phyloP scores from a whole-genome alignment of 495 filamentous ascomycete species.

The Cudoniella acicularis region DNA sequence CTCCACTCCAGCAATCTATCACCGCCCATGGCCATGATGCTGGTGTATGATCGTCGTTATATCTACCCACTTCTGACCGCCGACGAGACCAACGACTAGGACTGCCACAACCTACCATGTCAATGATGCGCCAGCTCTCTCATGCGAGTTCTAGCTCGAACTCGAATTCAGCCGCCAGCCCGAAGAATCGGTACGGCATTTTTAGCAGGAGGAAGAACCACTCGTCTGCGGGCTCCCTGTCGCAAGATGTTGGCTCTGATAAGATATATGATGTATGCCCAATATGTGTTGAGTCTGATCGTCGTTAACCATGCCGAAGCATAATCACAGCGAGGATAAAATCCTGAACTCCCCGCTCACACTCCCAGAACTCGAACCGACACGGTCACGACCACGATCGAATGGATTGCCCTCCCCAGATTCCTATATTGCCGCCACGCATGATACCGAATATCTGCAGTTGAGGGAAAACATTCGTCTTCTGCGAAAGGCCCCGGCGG shows the following conservation, averaged over 20 bases:
- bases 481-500: constrained; percentile 24
- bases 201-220: constrained; percentile 15
- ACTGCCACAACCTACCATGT: background rate
- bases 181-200: constrained; percentile 14
- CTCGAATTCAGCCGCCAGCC: constrained; percentile 8
- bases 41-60: background rate
- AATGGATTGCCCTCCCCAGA: constrained; percentile 21
- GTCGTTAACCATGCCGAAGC: background rate
- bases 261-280: constrained; percentile 19
- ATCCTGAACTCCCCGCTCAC: constrained; percentile 5
- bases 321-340: constrained; percentile 11
- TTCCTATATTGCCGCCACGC: constrained; percentile 14
- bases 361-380: constrained; percentile 15
- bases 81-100: constrained; percentile 2
- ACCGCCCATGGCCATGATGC: constrained; percentile 1
- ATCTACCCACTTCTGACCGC: background rate
- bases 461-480: constrained; percentile 24
- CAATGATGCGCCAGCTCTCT: constrained; percentile 18
- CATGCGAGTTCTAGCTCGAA: constrained; percentile 14
- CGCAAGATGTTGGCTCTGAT: constrained; percentile 4
- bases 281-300: too few relatives aligned
- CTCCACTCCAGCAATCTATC: background rate
- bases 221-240: background rate
- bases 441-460: constrained; percentile 23
- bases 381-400: constrained; percentile 16